A percentile compares a stretch with the other conserved stretches of the same genome.
Evolutionary conservation across 495 filamentous ascomycete genomes (phyloP).

Genomic region (Penicillium turbatum): DNA sequence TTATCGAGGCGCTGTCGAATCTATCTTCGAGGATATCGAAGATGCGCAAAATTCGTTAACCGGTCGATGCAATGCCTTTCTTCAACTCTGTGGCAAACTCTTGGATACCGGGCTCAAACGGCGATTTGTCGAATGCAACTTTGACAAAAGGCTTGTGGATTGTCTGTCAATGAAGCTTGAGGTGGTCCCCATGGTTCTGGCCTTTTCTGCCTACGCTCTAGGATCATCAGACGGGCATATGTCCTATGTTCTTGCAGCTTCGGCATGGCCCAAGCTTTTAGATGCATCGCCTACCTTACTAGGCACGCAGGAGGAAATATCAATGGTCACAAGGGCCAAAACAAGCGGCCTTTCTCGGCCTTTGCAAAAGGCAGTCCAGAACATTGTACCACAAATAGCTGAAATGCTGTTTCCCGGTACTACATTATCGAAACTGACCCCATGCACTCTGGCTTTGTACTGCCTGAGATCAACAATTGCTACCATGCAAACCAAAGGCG

Average conservation of each 20-base stretch:
- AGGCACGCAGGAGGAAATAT: constrained; percentile 25
- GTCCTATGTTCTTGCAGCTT: constrained; percentile 24
- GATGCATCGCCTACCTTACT: constrained; percentile 26
- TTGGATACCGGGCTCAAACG: constrained; percentile 58
- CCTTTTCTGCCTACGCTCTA: constrained; percentile 33
- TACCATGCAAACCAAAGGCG: constrained; percentile 27
- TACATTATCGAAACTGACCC: constrained; percentile 24
- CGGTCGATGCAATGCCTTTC: constrained; percentile 47
- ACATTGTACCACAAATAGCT: constrained; percentile 19
- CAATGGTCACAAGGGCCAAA: constrained; percentile 14
- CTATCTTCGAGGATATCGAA: constrained; percentile 79
- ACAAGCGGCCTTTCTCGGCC: constrained; percentile 25
- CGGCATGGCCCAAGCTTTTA: constrained; percentile 36
- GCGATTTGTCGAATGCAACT: constrained; percentile 74
- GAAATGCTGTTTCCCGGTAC: constrained; percentile 21
- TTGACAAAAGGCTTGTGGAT: constrained; percentile 61
- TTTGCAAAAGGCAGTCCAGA: constrained; percentile 28
- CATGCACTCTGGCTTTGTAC: constrained; percentile 28
- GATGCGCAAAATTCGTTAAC: constrained; percentile 46
- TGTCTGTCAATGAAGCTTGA: constrained; percentile 28
- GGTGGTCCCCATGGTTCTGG: constrained; percentile 28
- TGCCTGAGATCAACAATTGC: constrained; percentile 27
- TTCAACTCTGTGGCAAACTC: constrained; percentile 72
- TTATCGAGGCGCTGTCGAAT: constrained; percentile 74
- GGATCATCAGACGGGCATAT: constrained; percentile 22